phyloP scores from a whole-genome alignment of 192 early-diverging fungal genomes.

The Martensiomyces pterosporus region DNA sequence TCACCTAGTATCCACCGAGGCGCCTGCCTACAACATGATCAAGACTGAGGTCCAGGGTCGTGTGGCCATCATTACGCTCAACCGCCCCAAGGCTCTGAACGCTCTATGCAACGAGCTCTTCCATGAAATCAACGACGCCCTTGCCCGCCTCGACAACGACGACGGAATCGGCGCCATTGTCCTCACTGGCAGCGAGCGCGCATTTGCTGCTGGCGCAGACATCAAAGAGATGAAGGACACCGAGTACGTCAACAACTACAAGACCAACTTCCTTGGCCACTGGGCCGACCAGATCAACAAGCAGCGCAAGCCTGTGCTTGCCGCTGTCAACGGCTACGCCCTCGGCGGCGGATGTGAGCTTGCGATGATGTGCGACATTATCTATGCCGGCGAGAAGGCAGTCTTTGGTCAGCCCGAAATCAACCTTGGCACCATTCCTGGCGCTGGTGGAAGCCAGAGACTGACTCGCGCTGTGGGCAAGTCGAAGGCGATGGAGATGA shows the following conservation, averaged over 20 bases:
- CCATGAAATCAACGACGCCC: slow-evolving; percentile 84
- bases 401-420: slow-evolving; percentile 98
- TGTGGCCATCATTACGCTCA: slow-evolving; percentile 85
- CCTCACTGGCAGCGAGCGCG: slow-evolving; percentile 90
- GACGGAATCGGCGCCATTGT: slow-evolving; percentile 82
- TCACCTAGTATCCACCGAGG: slow-evolving; percentile 25
- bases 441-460: slow-evolving; percentile 77
- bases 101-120: slow-evolving; percentile 92
- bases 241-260: slow-evolving; percentile 84
- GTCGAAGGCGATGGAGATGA: slow-evolving; percentile 97
- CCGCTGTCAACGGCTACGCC: slow-evolving; percentile 97
- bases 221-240: slow-evolving; percentile 98
- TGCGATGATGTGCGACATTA: slow-evolving; percentile 99
- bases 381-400: slow-evolving; percentile 97
- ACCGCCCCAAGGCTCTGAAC: slow-evolving; percentile 96
- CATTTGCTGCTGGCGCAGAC: slow-evolving; percentile 98
- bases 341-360: slow-evolving; percentile 98
- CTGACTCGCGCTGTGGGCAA: slow-evolving; percentile 93
- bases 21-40: slow-evolving; percentile 48
- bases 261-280: slow-evolving; percentile 86
- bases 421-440: slow-evolving; percentile 96
- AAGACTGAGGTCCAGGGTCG: slow-evolving; percentile 67
- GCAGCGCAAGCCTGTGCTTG: slow-evolving; percentile 94
- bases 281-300: slow-evolving; percentile 86
- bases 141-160: slow-evolving; percentile 75